Evolutionary conservation across 352 stramenopile genomes (phyloP).

Genomic region (Phytopythium cucurbitacearum): DNA sequence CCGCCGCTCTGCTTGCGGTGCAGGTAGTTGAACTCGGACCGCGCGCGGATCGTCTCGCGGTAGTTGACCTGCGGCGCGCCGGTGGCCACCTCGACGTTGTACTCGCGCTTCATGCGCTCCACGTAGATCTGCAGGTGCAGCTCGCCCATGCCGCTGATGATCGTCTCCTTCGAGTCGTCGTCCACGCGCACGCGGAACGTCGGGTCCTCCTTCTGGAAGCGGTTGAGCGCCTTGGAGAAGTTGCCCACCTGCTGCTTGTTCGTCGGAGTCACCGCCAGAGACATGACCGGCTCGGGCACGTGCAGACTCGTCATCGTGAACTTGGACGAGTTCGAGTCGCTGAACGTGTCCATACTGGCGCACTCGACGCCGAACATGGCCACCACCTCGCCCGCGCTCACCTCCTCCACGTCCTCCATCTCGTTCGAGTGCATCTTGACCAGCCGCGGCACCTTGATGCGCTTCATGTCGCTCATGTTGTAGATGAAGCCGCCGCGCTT

Average conservation of each 20-base stretch:
- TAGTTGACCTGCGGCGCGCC: conserved; percentile 98
- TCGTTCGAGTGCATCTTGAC: conserved; percentile 99
- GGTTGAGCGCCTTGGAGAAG: conserved; percentile 95
- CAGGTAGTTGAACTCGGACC: conserved; percentile 97
- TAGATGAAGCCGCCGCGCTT: conserved; percentile 87
- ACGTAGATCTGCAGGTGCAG: conserved; percentile 99
- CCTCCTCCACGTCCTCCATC: conserved; percentile 98
- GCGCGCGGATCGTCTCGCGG: conserved; percentile 94
- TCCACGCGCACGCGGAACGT: conserved; percentile 97
- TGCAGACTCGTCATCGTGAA: conserved; percentile 97
- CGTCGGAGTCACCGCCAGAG: conserved; percentile 94
- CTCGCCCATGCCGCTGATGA: conserved; percentile 99
- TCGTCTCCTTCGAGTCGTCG: conserved; percentile 97
- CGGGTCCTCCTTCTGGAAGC: conserved; percentile 98
- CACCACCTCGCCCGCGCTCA: conserved; percentile 93
- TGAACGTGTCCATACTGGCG: conserved; percentile 98
- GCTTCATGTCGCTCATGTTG: conserved; percentile 89
- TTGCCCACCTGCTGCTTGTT: conserved; percentile 92
- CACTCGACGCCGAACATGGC: conserved; percentile 99
- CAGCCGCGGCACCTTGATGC: conserved; percentile 96
- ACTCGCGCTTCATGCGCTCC: conserved; percentile 98
- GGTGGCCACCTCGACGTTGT: conserved; percentile 91
- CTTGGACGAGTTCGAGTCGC: conserved; percentile 81
- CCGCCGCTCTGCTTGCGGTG: conserved; percentile 99
- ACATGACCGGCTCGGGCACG: conserved; percentile 98